Conservation (phyloP, 2,329 filamentous ascomycete species). For the Hortaea sp. region DNA sequence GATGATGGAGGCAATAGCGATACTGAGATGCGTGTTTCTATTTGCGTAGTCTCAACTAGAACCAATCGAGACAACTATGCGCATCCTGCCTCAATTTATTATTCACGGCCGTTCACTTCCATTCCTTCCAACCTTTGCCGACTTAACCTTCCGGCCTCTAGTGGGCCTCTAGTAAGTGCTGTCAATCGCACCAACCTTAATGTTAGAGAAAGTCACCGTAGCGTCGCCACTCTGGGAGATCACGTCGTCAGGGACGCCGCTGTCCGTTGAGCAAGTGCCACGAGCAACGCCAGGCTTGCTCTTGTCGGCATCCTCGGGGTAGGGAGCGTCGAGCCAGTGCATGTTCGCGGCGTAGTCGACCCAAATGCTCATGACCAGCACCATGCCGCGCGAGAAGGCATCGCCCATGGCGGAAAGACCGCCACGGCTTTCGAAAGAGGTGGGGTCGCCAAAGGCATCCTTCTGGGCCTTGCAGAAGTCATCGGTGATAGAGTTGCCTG, state of each 20-base stretch:
- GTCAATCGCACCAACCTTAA: slow-evolving; percentile 52
- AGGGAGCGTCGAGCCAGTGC: slow-evolving; percentile 57
- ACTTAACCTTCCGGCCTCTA: too few relatives aligned
- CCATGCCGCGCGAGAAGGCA: slow-evolving; percentile 49
- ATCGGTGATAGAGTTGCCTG: slow-evolving; percentile 47
- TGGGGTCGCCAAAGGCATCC: slow-evolving; percentile 22
- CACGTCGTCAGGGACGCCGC: slow-evolving; percentile 44
- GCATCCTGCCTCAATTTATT: too few relatives aligned
- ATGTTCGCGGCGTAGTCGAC: slow-evolving; percentile 60
- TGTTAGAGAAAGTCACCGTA: slow-evolving; percentile 45
- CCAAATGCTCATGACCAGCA: slow-evolving; percentile 55
- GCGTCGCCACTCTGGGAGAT: slow-evolving; percentile 38
- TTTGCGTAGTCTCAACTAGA: too few relatives aligned
- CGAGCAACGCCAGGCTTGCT: slow-evolving; percentile 29
- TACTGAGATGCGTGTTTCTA: too few relatives aligned
- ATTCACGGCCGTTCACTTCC: too few relatives aligned
- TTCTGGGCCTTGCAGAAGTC: slow-evolving; percentile 42
- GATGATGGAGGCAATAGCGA: too few relatives aligned
- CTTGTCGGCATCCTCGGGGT: slow-evolving; percentile 8
- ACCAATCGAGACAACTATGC: too few relatives aligned
- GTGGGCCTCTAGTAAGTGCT: slow-evolving; percentile 32
- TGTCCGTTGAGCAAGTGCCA: slow-evolving; percentile 46
- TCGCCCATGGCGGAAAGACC: slow-evolving; percentile 47
- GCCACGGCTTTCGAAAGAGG: slow-evolving; percentile 45
- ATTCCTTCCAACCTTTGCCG: too few relatives aligned